A percentile compares a stretch with the other conserved stretches of the same genome.
phyloP scores from a whole-genome alignment of 441 rosid genomes.

The Rhodomyrtus psidioides region DNA sequence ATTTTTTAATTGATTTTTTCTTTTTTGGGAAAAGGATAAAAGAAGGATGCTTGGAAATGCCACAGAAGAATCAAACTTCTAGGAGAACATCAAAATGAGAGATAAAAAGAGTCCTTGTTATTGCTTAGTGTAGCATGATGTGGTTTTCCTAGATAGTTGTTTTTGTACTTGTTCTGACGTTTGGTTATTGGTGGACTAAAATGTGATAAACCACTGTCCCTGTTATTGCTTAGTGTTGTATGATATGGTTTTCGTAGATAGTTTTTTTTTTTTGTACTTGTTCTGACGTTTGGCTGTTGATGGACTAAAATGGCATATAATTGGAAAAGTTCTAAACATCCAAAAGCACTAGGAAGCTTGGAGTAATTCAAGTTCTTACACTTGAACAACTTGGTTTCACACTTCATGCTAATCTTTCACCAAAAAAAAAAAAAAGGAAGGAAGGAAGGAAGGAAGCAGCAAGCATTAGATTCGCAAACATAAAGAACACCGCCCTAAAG shows the following conservation, averaged over 20 bases:
- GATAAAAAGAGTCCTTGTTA: neutral
- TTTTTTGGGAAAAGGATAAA: too few relatives aligned
- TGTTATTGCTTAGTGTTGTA: too few relatives aligned
- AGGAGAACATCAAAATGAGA: neutral
- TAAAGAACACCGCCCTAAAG: too few relatives aligned
- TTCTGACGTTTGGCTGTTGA: neutral
- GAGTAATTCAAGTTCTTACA: neutral
- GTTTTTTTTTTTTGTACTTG: too few relatives aligned
- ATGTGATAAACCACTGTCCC: too few relatives aligned
- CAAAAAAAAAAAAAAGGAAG: too few relatives aligned
- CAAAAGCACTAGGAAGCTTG: neutral
- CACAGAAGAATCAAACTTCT: neutral
- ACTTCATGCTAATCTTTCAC: too few relatives aligned
- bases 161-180: neutral
- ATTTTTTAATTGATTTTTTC: too few relatives aligned
- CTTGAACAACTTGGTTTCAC: too few relatives aligned
- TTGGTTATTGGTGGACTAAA: neutral
- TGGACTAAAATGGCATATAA: neutral
- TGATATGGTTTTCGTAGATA: too few relatives aligned
- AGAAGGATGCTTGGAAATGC: neutral
- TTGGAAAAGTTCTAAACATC: neutral
- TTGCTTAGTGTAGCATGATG: neutral
- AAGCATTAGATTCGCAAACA: too few relatives aligned
- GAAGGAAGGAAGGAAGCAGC: too few relatives aligned
- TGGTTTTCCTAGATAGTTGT: neutral